Evolutionary conservation across 2,329 filamentous ascomycete genomes (phyloP), one percentile per base, ranked within the genome.

Genomic region (Huntiella decipiens): DNA sequence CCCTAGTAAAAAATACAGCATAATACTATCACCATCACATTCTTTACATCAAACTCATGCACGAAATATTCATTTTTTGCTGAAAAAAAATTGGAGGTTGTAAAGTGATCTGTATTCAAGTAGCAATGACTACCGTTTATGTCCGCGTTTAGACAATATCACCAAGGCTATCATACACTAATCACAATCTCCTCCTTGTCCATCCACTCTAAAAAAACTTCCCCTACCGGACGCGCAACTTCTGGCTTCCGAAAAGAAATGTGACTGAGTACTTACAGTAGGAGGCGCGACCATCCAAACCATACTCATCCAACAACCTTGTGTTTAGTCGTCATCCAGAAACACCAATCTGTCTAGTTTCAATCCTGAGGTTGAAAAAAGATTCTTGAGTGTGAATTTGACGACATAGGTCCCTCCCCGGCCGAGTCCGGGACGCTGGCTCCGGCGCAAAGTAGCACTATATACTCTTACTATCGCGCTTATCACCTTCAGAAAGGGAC

Each of bases 381-480:
- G 45, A 42, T 43, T 10, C 17, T 10, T 28, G 22, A 28, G 22
- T 28, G 22, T 28, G 22, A 28, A 28, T 28, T 34, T n/a, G 22
- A 10, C 34, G 34, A 17, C 38, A 43, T 38, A 38, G 42, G 45
- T 49, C 22, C 62, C 62, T 66, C 62, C 65, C 66, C 61, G 67
- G 67, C 67, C 67, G 55, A 71, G 66, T 69, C 67, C 67, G 62
- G 66, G 66, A 66, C 55, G 67, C 67, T 71, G 67, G 67, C 67
- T 70, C 63, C 66, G 64, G 67, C 66, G 68, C 67, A 68, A 68
- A 68, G 65, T 67, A 28, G 22, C 22, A 28, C 22, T 28, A 28
- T 28, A 28, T 28, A 10, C 62, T 52, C 66, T 68, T 68, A 68
- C 66, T 71, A 71, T 70, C 67, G 64, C 67, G 66, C 66, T 69